phyloP scores from a whole-genome alignment of 2,329 filamentous ascomycete genomes.

The Aureobasidium melanogenum region DNA sequence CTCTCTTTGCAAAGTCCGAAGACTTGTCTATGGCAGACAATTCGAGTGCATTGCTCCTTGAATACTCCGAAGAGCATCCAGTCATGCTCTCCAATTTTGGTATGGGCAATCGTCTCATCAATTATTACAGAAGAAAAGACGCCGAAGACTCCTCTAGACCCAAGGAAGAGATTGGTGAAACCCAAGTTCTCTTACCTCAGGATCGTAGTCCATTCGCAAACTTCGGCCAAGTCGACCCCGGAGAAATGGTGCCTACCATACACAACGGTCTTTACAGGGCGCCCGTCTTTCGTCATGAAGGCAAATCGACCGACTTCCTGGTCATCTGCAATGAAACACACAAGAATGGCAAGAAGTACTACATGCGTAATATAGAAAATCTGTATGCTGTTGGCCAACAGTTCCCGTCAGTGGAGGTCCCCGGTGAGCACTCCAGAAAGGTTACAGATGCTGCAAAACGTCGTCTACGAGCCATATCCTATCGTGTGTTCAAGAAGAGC shows the following conservation, averaged over 20 bases:
- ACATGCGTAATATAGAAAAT: conserved; percentile 81
- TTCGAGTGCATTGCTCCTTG: conserved; percentile 75
- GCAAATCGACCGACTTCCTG: conserved; percentile 75
- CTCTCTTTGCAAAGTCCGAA: conserved; percentile 70
- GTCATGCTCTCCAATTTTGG: conserved; percentile 91
- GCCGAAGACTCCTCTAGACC: conserved; percentile 66
- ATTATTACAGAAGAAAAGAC: conserved; percentile 87
- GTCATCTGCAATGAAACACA: conserved; percentile 76
- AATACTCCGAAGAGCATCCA: conserved; percentile 92
- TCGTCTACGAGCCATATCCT: conserved; percentile 90
- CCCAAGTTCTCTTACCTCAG: conserved; percentile 77
- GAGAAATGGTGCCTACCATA: conserved; percentile 80
- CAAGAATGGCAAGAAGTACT: conserved; percentile 68
- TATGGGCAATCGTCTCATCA: conserved; percentile 93
- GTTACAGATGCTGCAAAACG: conserved; percentile 97
- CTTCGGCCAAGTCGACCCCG: conserved; percentile 86
- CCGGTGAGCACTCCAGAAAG: conserved; percentile 85
- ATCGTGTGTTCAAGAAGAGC: conserved; percentile 74
- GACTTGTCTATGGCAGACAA: conserved; percentile 85
- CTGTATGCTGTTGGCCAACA: conserved; percentile 87
- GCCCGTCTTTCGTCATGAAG: conserved; percentile 79
- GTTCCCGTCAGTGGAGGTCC: conserved; percentile 84
- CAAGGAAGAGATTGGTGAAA: conserved; percentile 79
- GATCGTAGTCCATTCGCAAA: conserved; percentile 94
- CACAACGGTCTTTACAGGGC: conserved; percentile 95